A percentile compares a stretch with the other conserved stretches of the same genome.
Conservation (phyloP, 176 grass and related monocot genomes). For the Zea luxurians region DNA sequence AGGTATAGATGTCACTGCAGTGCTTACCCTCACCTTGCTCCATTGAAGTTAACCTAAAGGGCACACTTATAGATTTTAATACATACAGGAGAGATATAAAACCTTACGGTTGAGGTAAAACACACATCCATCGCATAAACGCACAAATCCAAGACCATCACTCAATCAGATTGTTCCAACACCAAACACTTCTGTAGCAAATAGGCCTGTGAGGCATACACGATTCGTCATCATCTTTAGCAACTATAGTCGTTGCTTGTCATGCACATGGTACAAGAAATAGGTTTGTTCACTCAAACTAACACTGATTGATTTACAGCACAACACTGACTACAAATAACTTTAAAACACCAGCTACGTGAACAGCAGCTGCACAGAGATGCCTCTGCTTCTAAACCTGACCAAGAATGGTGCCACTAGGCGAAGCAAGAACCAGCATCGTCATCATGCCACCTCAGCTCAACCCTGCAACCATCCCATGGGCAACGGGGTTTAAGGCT, state of each 20-base stretch:
- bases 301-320: constrained; percentile 24
- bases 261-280: not conserved
- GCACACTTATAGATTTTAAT: too few species aligned
- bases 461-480: not conserved
- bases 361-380: not conserved
- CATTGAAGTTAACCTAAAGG: too few species aligned
- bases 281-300: not conserved
- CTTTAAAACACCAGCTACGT: not conserved
- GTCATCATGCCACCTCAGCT: not conserved
- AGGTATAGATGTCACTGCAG: too few species aligned
- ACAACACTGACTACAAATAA: not conserved
- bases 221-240: not conserved
- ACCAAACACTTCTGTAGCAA: too few species aligned
- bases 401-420: not conserved
- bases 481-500: not conserved
- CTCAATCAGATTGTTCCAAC: too few species aligned
- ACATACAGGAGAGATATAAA: too few species aligned
- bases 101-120: too few species aligned
- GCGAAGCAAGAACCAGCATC: not conserved
- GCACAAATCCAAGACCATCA: too few species aligned
- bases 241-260: not conserved
- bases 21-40: too few species aligned
- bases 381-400: not conserved
- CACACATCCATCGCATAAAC: too few species aligned
- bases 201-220: too few species aligned